Percentiles rank a stretch among this genome's conserved stretches.
phyloP scores from a whole-genome alignment of 2,329 filamentous ascomycete species.

The Oidium heveae region DNA sequence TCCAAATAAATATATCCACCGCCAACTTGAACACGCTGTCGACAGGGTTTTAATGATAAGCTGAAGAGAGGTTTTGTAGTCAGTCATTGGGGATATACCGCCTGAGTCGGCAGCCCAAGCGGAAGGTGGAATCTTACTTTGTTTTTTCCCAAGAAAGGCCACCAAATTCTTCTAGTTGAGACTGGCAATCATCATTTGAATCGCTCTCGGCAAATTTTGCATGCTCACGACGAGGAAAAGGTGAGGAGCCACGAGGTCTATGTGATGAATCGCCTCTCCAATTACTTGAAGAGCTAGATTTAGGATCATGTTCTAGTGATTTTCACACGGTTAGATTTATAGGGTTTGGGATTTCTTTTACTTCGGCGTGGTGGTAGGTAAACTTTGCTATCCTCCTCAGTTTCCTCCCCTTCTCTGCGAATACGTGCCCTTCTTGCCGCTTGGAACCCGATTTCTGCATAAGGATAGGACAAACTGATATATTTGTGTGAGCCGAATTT shows the following conservation, averaged over 20 bases:
- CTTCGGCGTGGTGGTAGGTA: not conserved
- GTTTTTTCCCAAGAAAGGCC: too few species aligned
- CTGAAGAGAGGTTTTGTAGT: conserved; percentile 1
- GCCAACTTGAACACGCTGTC: not conserved
- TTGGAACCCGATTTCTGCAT: not conserved
- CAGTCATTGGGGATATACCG: not conserved
- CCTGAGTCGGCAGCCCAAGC: conserved; percentile 1
- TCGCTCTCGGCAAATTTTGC: not conserved
- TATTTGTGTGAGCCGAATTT: not conserved
- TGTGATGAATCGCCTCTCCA: not conserved
- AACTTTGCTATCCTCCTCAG: not conserved
- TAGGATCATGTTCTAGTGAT: not conserved
- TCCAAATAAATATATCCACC: not conserved
- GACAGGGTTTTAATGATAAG: not conserved
- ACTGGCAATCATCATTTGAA: not conserved
- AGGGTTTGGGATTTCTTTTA: not conserved
- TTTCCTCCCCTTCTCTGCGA: not conserved
- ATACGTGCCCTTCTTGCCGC: not conserved
- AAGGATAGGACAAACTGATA: too few species aligned
- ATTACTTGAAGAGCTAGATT: not conserved
- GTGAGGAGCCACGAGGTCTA: not conserved
- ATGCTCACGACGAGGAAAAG: not conserved
- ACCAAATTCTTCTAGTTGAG: not conserved
- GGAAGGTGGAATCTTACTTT: not conserved
- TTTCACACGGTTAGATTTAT: not conserved